These are phyloP conservation scores for Alternaria arborescens DNA, from an alignment of 2,329 filamentous ascomycete species.

Conservation along the genomic window DNA sequence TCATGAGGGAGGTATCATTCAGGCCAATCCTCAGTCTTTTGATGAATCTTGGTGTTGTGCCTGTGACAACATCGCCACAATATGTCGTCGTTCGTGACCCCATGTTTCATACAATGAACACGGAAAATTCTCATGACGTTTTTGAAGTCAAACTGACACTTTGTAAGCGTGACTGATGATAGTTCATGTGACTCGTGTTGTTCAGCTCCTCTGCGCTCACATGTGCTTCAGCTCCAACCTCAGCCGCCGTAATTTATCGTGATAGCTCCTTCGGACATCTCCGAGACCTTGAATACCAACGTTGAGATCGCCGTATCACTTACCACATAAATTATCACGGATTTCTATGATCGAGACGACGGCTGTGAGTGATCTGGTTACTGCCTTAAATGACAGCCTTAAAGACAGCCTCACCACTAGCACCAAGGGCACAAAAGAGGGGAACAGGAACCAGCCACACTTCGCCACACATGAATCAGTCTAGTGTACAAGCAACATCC, in stretches of 20 bases:
- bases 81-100: neutral
- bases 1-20: neutral
- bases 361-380: neutral
- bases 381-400: neutral
- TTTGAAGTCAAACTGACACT: no score
- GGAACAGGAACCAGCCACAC: neutral
- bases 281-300: neutral
- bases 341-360: neutral
- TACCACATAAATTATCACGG: neutral
- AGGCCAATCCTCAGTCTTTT: neutral
- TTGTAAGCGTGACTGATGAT: neutral
- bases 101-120: no score
- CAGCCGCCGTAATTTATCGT: conserved; percentile 1
- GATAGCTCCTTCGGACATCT: conserved; percentile 3
- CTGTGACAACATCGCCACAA: neutral
- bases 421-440: neutral
- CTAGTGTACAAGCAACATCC: neutral
- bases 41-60: neutral
- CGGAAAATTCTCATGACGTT: neutral
- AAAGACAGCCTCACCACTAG: conserved; percentile 10
- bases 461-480: neutral
- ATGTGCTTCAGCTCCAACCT: conserved; percentile 4
- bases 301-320: neutral
- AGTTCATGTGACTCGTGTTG: neutral
- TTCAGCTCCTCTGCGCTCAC: neutral